Conservation (phyloP, 2,329 filamentous ascomycete species). For the Tolypocladium nubicola region DNA sequence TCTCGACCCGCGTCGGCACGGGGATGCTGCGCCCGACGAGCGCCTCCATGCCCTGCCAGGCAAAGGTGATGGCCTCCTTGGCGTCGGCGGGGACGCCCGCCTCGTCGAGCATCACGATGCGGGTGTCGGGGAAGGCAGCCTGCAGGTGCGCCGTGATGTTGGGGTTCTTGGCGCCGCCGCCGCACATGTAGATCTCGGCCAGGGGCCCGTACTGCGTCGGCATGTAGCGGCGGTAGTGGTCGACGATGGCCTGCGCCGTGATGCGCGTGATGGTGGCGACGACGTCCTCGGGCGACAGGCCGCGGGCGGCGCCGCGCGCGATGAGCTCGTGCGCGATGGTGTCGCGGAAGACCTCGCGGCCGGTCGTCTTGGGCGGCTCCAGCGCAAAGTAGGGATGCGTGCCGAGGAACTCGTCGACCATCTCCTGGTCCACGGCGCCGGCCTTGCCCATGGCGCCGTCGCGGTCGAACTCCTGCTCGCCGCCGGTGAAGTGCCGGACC, state of each 20-base stretch:
- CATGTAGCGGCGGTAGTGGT: constrained; percentile 35
- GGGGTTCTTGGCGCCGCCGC: constrained; percentile 45
- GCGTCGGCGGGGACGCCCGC: constrained; percentile 45
- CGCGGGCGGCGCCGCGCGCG: constrained; percentile 29
- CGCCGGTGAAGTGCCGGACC: constrained; percentile 41
- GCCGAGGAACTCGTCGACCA: constrained; percentile 40
- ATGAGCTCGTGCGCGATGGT: constrained; percentile 42
- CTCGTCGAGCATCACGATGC: constrained; percentile 44
- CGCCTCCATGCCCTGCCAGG: constrained; percentile 51
- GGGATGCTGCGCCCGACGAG: constrained; percentile 43
- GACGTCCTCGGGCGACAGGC: constrained; percentile 37
- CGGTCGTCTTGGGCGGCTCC: constrained; percentile 45
- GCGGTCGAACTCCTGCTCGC: constrained; percentile 36
- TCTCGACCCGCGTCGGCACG: constrained; percentile 42
- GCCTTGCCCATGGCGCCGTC: constrained; percentile 38
- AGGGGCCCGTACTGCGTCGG: constrained; percentile 28
- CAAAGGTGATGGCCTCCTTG: constrained; percentile 45
- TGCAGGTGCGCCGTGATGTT: constrained; percentile 45
- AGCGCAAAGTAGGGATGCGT: constrained; percentile 37
- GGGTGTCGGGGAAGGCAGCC: constrained; percentile 32
- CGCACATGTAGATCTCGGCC: constrained; percentile 50
- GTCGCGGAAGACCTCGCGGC: constrained; percentile 49
- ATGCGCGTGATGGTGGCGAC: constrained; percentile 50
- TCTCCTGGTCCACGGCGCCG: constrained; percentile 36
- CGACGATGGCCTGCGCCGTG: constrained; percentile 46